Conservation (phyloP, 768 basidiomycete genomes). For the Tubosaeta brunneosetosa region DNA sequence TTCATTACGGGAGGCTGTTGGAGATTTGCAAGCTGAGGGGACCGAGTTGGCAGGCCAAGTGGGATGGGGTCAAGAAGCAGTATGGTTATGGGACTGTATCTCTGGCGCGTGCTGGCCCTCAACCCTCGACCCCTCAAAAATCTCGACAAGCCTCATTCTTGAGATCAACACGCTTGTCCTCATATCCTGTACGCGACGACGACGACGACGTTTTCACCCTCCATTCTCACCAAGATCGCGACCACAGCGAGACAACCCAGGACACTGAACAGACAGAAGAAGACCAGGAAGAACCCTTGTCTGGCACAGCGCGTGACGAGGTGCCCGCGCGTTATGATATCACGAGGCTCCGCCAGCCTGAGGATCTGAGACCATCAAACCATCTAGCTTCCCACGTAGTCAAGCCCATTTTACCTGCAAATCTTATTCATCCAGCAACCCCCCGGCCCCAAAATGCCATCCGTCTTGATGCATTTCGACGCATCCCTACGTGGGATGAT, state of each 20-base stretch:
- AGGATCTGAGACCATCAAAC: constrained; percentile 6
- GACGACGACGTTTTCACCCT: constrained; percentile 41
- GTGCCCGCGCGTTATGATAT: constrained; percentile 7
- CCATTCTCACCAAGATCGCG: constrained; percentile 41
- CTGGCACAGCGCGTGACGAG: constrained; percentile 22
- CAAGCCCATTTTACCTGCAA: constrained; percentile 26
- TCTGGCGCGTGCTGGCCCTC: constrained; percentile 11
- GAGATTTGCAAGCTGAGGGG: constrained; percentile 82
- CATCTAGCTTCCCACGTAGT: constrained; percentile 10
- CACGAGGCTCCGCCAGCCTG: constrained; percentile 7
- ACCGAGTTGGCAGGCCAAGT: constrained; percentile 76
- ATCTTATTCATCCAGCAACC: constrained; percentile 25
- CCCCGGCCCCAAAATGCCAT: constrained; percentile 24
- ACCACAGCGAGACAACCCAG: constrained; percentile 18
- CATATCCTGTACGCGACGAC: constrained; percentile 30
- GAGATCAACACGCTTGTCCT: constrained; percentile 21
- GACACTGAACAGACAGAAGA: constrained; percentile 15
- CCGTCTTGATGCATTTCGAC: constrained; percentile 9
- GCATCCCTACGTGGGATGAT: constrained; percentile 32
- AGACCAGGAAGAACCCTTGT: constrained; percentile 7
- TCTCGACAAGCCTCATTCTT: constrained; percentile 13
- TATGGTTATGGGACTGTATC: constrained; percentile 36
- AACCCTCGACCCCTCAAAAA: constrained; percentile 14
- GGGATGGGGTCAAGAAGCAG: constrained; percentile 64
- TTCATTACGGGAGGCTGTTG: constrained; percentile 76